Base-by-base conservation (phyloP, 2,329 filamentous ascomycete species). In the Calonectria pseudoturangicola region DNA sequence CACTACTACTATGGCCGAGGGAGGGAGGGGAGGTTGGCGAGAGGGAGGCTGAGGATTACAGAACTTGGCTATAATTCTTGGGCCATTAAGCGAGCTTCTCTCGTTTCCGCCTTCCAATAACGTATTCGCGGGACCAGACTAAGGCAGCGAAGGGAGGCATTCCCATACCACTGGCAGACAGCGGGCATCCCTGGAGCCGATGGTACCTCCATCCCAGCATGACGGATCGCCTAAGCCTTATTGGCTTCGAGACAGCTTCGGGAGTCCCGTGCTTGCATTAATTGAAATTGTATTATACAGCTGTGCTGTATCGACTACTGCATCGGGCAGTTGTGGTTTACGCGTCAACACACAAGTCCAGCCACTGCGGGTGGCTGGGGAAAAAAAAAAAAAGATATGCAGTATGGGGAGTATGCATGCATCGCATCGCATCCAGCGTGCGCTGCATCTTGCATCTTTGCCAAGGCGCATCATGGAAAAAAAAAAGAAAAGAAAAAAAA, bases 81-180 rank as follows among this genome's bases (percentile, higher is more conserved):
- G 30, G 8, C 21, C 18, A 15, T 10, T 60, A 60, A 60, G 54
- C 33, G 54, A 60, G 54, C 21, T 39, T 18, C 10, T 41, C 28
- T 60, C 54, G 15, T 56, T 41, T 41, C 33, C 54, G 54, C 54
- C 54, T 60, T 60, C 54, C 54, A 41, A 60, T 60, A 60, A 60
- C 28, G 54, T 60, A 41, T 60, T 60, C 54, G 54, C 54, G 54
- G 54, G 30, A 1, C 27, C n/a, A 30, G 33, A 33, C 33, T 41
- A 60, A 27, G 54, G 54, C 21, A 27, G 33, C 21, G 13, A 16
- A 41, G 54, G 54, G 54, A 60, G 54, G 54, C 54, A 60, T 60
- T 60, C 33, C 54, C 54, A 60, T 60, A 30, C 33, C 39, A 27
- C 13, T 25, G n/a, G 30, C 33, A 51, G 25, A 60, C 54, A 60